Percentiles rank a stretch among this genome's conserved stretches.
These are phyloP conservation scores for Punica granatum DNA, from an alignment of 345 rosid species.

Conservation along the genomic window DNA sequence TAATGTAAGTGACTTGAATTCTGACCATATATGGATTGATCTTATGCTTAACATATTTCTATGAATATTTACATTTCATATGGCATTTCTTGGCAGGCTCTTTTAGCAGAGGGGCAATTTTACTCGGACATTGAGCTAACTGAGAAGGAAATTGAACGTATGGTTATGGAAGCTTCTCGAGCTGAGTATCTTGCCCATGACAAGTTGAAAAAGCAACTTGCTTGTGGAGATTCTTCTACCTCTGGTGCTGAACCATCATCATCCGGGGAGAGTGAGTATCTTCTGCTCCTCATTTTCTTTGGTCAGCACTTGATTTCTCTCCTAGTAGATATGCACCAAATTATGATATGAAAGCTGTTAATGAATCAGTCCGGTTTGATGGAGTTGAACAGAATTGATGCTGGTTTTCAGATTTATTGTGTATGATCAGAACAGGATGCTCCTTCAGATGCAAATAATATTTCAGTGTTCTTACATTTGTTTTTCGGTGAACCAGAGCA, in stretches of 20 bases:
- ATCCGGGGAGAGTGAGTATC: slow-evolving; percentile 82
- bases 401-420: neutral
- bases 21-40: neutral
- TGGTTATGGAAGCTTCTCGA: slow-evolving; percentile 97
- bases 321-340: neutral
- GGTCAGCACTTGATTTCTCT: neutral
- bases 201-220: slow-evolving; percentile 54
- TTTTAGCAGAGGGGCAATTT: slow-evolving; percentile 79
- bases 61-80: neutral
- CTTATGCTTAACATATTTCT: neutral
- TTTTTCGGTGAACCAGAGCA: neutral
- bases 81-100: slow-evolving; percentile 48
- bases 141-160: slow-evolving; percentile 85
- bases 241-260: slow-evolving; percentile 93
- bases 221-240: slow-evolving; percentile 61
- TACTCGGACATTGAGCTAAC: slow-evolving; percentile 96
- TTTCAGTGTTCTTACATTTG: neutral
- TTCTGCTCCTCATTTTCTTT: neutral
- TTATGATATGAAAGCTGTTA: neutral
- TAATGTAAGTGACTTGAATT: slow-evolving; percentile 40
- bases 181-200: slow-evolving; percentile 80
- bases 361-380: neutral
- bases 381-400: neutral
- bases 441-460: neutral
- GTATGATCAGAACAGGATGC: no score